These are phyloP conservation scores for Lodderomyces metapsilosis DNA, from an alignment of 1,139 yeast genomes.

Conservation along the genomic window DNA sequence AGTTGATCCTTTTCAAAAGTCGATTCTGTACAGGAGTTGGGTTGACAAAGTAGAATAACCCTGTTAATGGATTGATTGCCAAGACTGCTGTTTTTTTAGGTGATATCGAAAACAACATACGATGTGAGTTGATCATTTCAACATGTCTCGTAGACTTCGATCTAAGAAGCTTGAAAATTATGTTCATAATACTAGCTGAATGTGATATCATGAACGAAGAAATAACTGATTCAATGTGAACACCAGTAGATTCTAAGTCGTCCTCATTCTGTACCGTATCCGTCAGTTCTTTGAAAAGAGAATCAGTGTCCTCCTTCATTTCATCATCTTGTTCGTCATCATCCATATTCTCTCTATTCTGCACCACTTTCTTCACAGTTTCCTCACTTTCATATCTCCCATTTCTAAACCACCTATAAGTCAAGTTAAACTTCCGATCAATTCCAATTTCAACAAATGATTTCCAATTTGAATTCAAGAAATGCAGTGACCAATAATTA, in stretches of 20 bases:
- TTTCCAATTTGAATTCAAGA: conserved; percentile 36
- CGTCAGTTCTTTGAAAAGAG: not conserved
- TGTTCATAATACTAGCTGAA: conserved; percentile 32
- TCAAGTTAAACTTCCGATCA: conserved; percentile 48
- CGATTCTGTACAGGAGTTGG: conserved; percentile 42
- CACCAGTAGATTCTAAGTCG: conserved; percentile 22
- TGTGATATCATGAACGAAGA: conserved; percentile 38
- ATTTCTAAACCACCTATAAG: conserved; percentile 69
- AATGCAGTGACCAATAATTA: conserved; percentile 66
- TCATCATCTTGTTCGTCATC: not conserved
- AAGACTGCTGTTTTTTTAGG: conserved; percentile 36
- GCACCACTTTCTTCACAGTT: conserved; percentile 17
- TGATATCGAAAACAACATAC: conserved; percentile 34
- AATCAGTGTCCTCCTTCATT: not conserved
- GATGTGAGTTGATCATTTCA: conserved; percentile 33
- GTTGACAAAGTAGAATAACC: conserved; percentile 42
- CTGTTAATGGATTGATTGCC: conserved; percentile 47
- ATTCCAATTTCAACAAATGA: conserved; percentile 67
- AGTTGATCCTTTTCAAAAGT: conserved; percentile 34
- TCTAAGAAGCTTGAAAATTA: conserved; percentile 19
- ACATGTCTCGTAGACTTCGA: conserved; percentile 8
- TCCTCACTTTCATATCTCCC: conserved; percentile 34
- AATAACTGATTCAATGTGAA: conserved; percentile 36
- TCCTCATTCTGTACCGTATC: not conserved
- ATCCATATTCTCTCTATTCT: conserved; percentile 11